A percentile compares a stretch with the other conserved stretches of the same genome.
These are phyloP conservation scores for Gentiana straminea DNA, from an alignment of 257 asterid genomes.

Conservation along the genomic window DNA sequence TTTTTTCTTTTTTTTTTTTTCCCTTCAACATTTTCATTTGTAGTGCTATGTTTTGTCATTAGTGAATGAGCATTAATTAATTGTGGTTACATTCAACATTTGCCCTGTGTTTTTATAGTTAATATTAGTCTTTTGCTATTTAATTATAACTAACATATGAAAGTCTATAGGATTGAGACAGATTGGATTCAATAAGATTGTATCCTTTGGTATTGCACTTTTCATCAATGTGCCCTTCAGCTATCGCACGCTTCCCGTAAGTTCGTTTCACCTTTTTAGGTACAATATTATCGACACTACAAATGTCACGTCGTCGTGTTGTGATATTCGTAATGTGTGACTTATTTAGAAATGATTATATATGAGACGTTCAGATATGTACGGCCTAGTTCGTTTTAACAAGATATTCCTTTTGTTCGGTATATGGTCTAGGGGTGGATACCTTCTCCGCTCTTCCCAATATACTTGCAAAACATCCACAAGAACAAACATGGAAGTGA, in stretches of 20 bases:
- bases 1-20: too few species aligned
- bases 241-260: conserved; percentile 71
- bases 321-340: too few species aligned
- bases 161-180: conserved; percentile 41
- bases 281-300: too few species aligned
- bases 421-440: conserved; percentile 49
- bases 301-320: too few species aligned
- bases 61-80: too few species aligned
- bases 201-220: conserved; percentile 36
- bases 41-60: too few species aligned
- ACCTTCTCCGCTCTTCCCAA: conserved; percentile 64
- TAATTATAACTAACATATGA: background rate
- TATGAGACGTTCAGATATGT: too few species aligned
- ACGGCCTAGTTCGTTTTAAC: background rate
- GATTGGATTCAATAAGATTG: conserved; percentile 59
- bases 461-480: conserved; percentile 62
- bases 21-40: too few species aligned
- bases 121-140: too few species aligned
- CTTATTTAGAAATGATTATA: too few species aligned
- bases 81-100: too few species aligned
- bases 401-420: background rate
- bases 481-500: conserved; percentile 83
- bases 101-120: too few species aligned
- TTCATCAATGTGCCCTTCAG: conserved; percentile 45
- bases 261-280: conserved; percentile 9